Base-by-base conservation (phyloP, 2,329 filamentous ascomycete species). In the Beauveria sp. region DNA sequence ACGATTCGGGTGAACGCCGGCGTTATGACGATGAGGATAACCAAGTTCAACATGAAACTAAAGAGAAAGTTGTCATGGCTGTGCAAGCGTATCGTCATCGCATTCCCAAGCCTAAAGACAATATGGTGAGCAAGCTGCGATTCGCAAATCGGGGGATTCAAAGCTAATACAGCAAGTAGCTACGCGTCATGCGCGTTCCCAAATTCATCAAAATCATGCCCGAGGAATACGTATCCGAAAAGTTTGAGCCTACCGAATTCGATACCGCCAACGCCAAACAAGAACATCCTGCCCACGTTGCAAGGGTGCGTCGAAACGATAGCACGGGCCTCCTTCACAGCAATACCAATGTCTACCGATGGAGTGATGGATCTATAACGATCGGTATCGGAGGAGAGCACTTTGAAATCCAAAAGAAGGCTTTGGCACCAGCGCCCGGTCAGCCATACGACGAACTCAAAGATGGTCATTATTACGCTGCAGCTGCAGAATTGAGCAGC, bases 291-390 rank as follows among this genome's bases (percentile, higher is more conserved):
- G 81, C 86, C 68, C 84, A 85, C 43, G 86, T 88, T 1, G 80
- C 90, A 53, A 86, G 89, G 63, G 90, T 87, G 74, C 85, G 87
- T 59, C 84, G 82, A 68, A 86, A 90, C 62, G 79, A 85, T 10
- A 80, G 80, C n/a, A 87, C 85, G 1, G 81, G 82, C 54, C 77
- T 85, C 64, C 78, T 92, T 14, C 84, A 89, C 70, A 92, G 89
- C 69, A 93, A 93, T 70, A 84, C 90, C 2, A 83, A 87, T 64
- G 77, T 93, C 34, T 84, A 90, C 69, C 83, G 84, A 66, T 93
- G 90, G 90, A 91, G 86, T 64, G 90, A 93, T 69, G 90, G 90
- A 30, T 91, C 87, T 4, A 77, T 90, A 18, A 92, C 89, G 12
- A 77, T 93, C 26, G 84, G 88, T n/a, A 79, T 93, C 26, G 90